phyloP scores from a whole-genome alignment of 2,329 filamentous ascomycete species.

The Pseudopyrenochaeta lycopersici region DNA sequence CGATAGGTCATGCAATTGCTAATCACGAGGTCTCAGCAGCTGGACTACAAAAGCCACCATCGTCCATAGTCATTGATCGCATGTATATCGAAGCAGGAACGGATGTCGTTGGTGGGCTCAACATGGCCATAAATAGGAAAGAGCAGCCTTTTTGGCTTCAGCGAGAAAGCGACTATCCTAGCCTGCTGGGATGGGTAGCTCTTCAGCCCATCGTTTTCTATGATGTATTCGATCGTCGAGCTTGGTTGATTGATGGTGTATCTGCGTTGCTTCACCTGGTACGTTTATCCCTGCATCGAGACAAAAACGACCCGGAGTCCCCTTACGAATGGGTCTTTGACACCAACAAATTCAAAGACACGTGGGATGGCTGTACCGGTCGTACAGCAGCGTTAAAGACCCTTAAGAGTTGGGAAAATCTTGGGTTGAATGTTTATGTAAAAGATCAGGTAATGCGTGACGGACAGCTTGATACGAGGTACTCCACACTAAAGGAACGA shows the following conservation, averaged over 20 bases:
- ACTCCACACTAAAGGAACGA: neutral
- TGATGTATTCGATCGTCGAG: constrained; percentile 36
- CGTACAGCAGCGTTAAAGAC: neutral
- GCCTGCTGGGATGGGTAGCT: neutral
- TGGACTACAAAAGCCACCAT: neutral
- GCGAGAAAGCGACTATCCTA: constrained; percentile 5
- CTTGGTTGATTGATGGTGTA: constrained; percentile 50
- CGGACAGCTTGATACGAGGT: neutral
- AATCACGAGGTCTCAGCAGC: neutral
- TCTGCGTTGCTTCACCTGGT: constrained; percentile 49
- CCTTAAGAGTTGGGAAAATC: constrained; percentile 6
- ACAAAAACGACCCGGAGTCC: constrained; percentile 1
- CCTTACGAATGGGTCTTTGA: constrained; percentile 7
- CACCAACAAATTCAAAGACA: neutral
- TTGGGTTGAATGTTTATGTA: constrained; percentile 1
- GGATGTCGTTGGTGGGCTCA: constrained; percentile 3
- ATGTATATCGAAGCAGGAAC: constrained; percentile 4
- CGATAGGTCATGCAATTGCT: neutral
- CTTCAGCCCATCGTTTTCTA: constrained; percentile 21
- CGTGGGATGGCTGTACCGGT: constrained; percentile 2
- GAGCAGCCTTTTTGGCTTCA: constrained; percentile 3
- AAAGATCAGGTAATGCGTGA: neutral
- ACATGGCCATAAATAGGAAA: constrained; percentile 1
- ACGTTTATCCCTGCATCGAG: constrained; percentile 1
- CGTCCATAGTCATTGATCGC: constrained; percentile 3